Base-by-base conservation (phyloP, 345 rosid species). In the Salix viminalis region DNA sequence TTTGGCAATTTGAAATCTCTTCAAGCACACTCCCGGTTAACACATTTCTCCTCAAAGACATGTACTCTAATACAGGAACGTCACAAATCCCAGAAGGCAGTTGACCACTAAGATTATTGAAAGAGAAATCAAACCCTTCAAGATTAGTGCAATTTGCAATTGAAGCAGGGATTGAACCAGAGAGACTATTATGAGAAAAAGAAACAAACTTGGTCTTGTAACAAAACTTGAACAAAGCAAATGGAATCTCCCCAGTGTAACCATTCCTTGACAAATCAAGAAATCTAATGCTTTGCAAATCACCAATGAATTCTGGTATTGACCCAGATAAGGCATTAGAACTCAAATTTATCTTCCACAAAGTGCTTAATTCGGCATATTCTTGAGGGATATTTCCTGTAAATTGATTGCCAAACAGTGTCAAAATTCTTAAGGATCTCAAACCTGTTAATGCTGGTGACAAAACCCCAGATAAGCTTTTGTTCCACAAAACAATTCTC, bases 331-430 rank as follows among this genome's bases (percentile, higher is more conserved):
- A 81, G 11, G 91, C 91, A 86, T 96, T 96, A 23, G 96, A 90
- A 77, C 99, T 96, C 78, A 96, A 84, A 84, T 96, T 96, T 71
- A 96, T 93, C 87, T 91, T 93, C 98, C 98, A 90, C 73, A 96
- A 84, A 39, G 94, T 87, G 70, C 84, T 81, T 32, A 96, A 80
- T 69, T 83, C 81, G 8, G 85, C 88, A 84, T 89, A 96, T 76
- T 92, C 97, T 42, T 24, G 64, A 7, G 98, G 99, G 81, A 96
- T 76, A 54, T 90, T 93, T 76, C 99, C 96, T 42, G 90, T 84
- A 84, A 96, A 91, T 68, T 81, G 84, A 80, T 96, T 96, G 54
- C 98, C 97, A 79, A 83, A 96, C 88, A 96, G 90, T 74, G 91
- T 87, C 92, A 96, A 85, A 74, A 91, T 92, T 77, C 98, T 89